Conservation (phyloP, 805 yeast genomes). For the Kregervanrija fluxuum region DNA sequence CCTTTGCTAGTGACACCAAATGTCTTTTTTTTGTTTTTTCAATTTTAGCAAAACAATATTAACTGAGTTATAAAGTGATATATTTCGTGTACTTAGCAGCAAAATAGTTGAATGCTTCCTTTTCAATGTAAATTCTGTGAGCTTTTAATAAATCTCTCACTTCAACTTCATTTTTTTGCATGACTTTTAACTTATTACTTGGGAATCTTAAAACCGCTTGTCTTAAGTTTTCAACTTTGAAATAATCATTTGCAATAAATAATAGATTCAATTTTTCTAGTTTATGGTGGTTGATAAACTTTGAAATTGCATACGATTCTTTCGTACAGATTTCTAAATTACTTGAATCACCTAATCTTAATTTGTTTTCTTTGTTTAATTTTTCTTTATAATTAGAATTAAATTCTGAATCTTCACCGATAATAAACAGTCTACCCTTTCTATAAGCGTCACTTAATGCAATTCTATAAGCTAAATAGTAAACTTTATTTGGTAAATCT, state of each 20-base stretch:
- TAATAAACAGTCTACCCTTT: constrained; percentile 60
- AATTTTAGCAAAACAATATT: no score
- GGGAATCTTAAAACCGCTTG: constrained; percentile 47
- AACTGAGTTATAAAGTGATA: constrained; percentile 8
- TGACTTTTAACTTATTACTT: constrained; percentile 47
- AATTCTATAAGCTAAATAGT: constrained; percentile 66
- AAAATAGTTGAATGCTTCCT: constrained; percentile 61
- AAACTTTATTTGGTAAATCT: constrained; percentile 63
- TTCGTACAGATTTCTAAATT: constrained; percentile 22
- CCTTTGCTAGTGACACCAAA: no score
- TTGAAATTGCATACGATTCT: constrained; percentile 23
- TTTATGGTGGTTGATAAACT: constrained; percentile 40
- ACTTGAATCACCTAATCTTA: constrained; percentile 21
- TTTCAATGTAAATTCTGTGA: constrained; percentile 65
- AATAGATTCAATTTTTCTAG: constrained; percentile 49
- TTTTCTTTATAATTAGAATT: constrained; percentile 4
- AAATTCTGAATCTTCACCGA: constrained; percentile 42
- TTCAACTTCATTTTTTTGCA: constrained; percentile 70
- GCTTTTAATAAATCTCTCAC: constrained; percentile 82
- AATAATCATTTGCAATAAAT: constrained; percentile 53
- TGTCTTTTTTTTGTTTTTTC: no score
- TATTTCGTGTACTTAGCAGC: constrained; percentile 25
- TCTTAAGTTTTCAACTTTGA: constrained; percentile 44
- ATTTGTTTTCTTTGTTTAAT: constrained; percentile 1
- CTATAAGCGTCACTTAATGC: constrained; percentile 81